These are phyloP conservation scores for Metarhizium album DNA, from an alignment of 2,329 filamentous ascomycete genomes.

Conservation along the genomic window DNA sequence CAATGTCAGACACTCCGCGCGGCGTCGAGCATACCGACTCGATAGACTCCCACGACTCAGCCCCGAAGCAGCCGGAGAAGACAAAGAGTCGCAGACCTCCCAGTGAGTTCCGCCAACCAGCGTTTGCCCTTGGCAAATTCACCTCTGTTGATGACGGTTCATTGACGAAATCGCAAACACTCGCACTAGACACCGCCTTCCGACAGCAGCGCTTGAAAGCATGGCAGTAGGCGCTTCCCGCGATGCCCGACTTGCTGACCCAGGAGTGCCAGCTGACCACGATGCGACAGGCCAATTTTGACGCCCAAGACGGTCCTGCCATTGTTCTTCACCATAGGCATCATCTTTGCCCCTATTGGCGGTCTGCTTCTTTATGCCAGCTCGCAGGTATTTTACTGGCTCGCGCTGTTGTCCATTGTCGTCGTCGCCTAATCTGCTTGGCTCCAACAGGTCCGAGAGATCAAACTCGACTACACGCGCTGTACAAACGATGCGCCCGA, in stretches of 20 bases:
- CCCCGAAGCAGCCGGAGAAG: slow-evolving; percentile 53
- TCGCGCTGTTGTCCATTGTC: not conserved
- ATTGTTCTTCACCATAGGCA: slow-evolving; percentile 80
- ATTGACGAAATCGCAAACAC: slow-evolving; percentile 12
- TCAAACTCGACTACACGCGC: slow-evolving; percentile 80
- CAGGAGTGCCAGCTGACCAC: slow-evolving; percentile 24
- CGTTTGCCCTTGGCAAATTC: slow-evolving; percentile 1
- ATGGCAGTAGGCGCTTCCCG: slow-evolving; percentile 70
- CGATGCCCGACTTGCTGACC: not conserved
- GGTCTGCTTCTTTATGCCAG: slow-evolving; percentile 80
- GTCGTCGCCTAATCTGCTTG: slow-evolving; percentile 8
- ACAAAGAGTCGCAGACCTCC: slow-evolving; percentile 86
- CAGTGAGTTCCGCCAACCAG: slow-evolving; percentile 47
- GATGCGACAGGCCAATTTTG: slow-evolving; percentile 62
- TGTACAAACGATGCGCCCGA: slow-evolving; percentile 51
- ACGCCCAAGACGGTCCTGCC: slow-evolving; percentile 90
- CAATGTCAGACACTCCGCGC: slow-evolving; percentile 38
- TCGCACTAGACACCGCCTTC: slow-evolving; percentile 83
- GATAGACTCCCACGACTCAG: slow-evolving; percentile 43
- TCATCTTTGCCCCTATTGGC: slow-evolving; percentile 90
- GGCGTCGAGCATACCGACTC: slow-evolving; percentile 39
- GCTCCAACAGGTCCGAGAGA: slow-evolving; percentile 64
- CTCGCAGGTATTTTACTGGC: slow-evolving; percentile 45
- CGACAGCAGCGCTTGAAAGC: slow-evolving; percentile 94
- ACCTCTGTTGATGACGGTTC: slow-evolving; percentile 5